phyloP scores from a whole-genome alignment of 768 basidiomycete species.

The Tylopilus sp. region DNA sequence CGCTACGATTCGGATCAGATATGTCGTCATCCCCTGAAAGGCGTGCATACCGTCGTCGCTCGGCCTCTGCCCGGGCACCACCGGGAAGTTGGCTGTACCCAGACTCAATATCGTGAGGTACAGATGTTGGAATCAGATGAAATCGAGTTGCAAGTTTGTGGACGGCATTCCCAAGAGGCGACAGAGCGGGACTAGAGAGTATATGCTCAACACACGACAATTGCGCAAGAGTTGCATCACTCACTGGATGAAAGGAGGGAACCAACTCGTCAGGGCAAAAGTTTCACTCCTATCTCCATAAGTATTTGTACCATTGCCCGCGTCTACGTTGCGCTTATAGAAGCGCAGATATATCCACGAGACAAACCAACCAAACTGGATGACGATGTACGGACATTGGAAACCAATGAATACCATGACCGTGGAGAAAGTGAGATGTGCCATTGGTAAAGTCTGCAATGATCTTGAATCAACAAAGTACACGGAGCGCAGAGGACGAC shows the following conservation, averaged over 20 bases:
- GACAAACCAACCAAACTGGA: slow-evolving; percentile 99
- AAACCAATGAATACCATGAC: slow-evolving; percentile 79
- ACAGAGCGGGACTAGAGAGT: slow-evolving; percentile 61
- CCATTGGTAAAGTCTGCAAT: slow-evolving; percentile 86
- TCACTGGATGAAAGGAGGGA: slow-evolving; percentile 93
- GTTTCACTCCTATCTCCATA: slow-evolving; percentile 97
- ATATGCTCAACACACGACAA: slow-evolving; percentile 1
- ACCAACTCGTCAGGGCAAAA: slow-evolving; percentile 93
- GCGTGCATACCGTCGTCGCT: slow-evolving; percentile 75
- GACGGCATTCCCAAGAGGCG: slow-evolving; percentile 61
- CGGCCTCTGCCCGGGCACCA: slow-evolving; percentile 92
- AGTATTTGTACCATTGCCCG: slow-evolving; percentile 56
- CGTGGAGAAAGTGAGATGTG: slow-evolving; percentile 86
- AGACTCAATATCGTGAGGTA: slow-evolving; percentile 60
- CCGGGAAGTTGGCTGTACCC: slow-evolving; percentile 80
- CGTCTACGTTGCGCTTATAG: slow-evolving; percentile 84
- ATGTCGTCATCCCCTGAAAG: background rate
- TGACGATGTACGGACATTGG: slow-evolving; percentile 87
- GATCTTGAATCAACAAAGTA: slow-evolving; percentile 1
- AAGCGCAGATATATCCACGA: slow-evolving; percentile 95
- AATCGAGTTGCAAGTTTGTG: slow-evolving; percentile 65
- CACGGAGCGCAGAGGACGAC: background rate
- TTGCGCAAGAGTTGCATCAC: slow-evolving; percentile 30
- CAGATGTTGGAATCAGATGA: slow-evolving; percentile 67
- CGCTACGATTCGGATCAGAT: slow-evolving; percentile 46